Evolutionary conservation across 2,329 filamentous ascomycete species (phyloP).

Genomic region (Tolypocladium capitatum): DNA sequence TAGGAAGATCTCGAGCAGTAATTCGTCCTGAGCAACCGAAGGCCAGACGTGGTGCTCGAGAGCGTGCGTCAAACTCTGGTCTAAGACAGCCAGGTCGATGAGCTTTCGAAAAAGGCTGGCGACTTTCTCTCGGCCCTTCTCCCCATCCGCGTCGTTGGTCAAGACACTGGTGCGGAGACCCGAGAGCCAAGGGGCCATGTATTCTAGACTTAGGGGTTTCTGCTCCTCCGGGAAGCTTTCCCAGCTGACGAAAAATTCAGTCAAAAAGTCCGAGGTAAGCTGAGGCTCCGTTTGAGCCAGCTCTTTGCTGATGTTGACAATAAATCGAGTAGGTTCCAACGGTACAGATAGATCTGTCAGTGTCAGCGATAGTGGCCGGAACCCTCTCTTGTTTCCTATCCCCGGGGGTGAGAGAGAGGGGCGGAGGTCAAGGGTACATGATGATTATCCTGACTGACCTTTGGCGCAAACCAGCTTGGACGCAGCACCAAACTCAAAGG

Average conservation of each 20-base stretch:
- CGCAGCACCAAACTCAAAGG: conserved; percentile 53
- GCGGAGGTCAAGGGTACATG: background rate
- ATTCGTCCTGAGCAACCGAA: conserved; percentile 49
- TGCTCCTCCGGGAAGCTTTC: conserved; percentile 56
- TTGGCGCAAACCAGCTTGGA: conserved; percentile 48
- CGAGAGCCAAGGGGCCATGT: conserved; percentile 57
- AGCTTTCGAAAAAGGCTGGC: conserved; percentile 51
- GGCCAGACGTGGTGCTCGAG: conserved; percentile 57
- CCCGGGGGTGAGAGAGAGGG: too few species aligned
- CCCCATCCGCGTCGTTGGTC: conserved; percentile 45
- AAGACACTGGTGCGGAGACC: conserved; percentile 47
- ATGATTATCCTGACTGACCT: conserved; percentile 25
- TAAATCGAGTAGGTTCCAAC: conserved; percentile 48
- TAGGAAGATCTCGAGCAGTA: conserved; percentile 51
- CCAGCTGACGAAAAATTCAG: conserved; percentile 63
- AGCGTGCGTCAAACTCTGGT: conserved; percentile 43
- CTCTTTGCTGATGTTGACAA: conserved; percentile 51
- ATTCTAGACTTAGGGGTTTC: conserved; percentile 51
- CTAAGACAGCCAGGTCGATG: conserved; percentile 50
- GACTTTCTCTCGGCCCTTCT: conserved; percentile 53
- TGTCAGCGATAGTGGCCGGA: background rate
- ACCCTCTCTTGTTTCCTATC: background rate
- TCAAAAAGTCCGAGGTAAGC: conserved; percentile 54
- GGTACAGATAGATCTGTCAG: conserved; percentile 47
- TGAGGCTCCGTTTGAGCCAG: conserved; percentile 51